Base-by-base conservation (phyloP, 1,284 basidiomycete genomes). In the Fistulina hepatica region DNA sequence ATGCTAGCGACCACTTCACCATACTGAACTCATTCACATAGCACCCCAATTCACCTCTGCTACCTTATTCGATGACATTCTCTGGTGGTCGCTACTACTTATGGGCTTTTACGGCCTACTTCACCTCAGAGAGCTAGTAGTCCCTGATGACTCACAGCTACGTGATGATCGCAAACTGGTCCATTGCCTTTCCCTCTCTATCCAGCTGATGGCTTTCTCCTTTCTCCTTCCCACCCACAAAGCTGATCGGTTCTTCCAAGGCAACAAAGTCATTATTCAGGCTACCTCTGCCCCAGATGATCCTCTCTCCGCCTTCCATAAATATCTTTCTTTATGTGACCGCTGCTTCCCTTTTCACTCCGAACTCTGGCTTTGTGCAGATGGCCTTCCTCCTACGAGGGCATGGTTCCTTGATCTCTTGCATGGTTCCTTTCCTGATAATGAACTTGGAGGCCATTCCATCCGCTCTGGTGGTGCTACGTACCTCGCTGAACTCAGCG, bases 161-260 rank as follows among this genome's bases (percentile, higher is more conserved):
- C 47, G 46, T 0, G 44, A 54, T 13, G 44, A 17, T 9, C 35
- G 46, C 3, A 58, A 59, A 36, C n/a, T 48, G 5, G 45, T 46
- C 4, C 17, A 19, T 0, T 45, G 46, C 3, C 1, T 25, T 11
- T 48, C 49, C 1, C 40, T 58, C 3, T 8, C 11, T 1, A 3
- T 45, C 5, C 6, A 28, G 8, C 6, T 13, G 0, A 9, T 33
- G 6, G 8, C 15, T 0, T 52, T 38, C 30, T 6, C 31, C 0
- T 60, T 57, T 34, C 27, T 47, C 11, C 46, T 64, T 0, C 60
- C 58, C 0, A 28, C 33, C 0, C 52, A 60, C 43, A 63, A 63
- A 40, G 49, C 52, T 2, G 57, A 62, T 35, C 42, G 35, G 0
- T 50, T 55, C 27, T 61, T 53, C 31, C 40, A 49, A 16, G 56